These are phyloP conservation scores for Crotalaria pallida DNA, from an alignment of 306 rosid species.

Conservation along the genomic window DNA sequence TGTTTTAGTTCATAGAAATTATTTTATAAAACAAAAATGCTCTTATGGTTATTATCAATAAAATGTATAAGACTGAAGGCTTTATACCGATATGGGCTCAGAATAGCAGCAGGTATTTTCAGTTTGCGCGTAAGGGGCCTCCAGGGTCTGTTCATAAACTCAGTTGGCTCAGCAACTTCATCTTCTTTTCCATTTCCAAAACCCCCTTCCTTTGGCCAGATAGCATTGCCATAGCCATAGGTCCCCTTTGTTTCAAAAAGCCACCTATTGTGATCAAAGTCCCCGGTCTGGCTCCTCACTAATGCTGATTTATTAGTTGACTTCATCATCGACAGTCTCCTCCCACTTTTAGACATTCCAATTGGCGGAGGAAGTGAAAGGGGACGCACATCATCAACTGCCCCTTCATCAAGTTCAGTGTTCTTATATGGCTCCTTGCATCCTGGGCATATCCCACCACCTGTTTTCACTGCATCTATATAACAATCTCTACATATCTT, in stretches of 20 bases:
- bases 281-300: constrained; percentile 85
- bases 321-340: constrained; percentile 86
- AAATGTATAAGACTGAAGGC: neutral
- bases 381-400: constrained; percentile 51
- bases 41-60: neutral
- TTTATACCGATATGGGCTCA: constrained; percentile 79
- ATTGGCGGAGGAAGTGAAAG: constrained; percentile 67
- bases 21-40: neutral
- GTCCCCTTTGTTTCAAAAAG: constrained; percentile 90
- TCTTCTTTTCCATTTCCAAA: constrained; percentile 59
- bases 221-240: constrained; percentile 92
- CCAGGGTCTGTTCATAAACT: constrained; percentile 77
- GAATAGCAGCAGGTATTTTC: constrained; percentile 83
- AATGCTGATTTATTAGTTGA: constrained; percentile 73
- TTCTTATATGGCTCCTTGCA: constrained; percentile 83
- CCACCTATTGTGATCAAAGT: constrained; percentile 90
- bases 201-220: constrained; percentile 88
- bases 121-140: constrained; percentile 82
- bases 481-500: constrained; percentile 90
- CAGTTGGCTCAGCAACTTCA: constrained; percentile 54
- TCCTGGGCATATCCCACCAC: constrained; percentile 75
- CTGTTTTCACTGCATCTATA: constrained; percentile 69
- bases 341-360: constrained; percentile 76
- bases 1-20: neutral
- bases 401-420: constrained; percentile 67